Conservation (phyloP, 306 rosid species). For the Ziziphus jujuba region DNA sequence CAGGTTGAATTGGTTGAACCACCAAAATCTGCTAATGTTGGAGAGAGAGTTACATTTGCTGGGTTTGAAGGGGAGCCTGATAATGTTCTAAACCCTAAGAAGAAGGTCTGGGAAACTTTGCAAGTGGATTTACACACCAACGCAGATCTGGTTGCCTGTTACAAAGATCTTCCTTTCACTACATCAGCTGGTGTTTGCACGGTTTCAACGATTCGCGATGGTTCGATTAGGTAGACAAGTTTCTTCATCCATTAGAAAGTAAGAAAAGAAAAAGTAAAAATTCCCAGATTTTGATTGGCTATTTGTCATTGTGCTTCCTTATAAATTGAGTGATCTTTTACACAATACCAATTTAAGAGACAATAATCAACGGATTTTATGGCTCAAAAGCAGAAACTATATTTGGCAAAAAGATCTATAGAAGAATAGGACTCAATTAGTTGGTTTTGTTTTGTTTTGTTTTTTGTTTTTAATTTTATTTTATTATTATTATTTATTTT, state of each 20-base stretch:
- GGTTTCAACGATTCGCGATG: conserved; percentile 58
- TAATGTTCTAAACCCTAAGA: conserved; percentile 79
- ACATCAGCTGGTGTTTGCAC: conserved; percentile 87
- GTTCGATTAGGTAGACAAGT: conserved; percentile 54
- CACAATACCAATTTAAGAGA: background rate
- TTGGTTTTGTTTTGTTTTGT: no score
- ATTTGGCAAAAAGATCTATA: no score
- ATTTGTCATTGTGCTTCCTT: background rate
- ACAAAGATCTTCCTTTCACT: conserved; percentile 67
- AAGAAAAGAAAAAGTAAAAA: background rate
- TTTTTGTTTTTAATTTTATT: no score
- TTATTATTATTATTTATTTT: no score
- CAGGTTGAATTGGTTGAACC: conserved; percentile 93
- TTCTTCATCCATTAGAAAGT: background rate
- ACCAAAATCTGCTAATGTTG: conserved; percentile 62
- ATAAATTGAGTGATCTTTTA: background rate
- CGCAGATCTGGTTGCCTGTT: conserved; percentile 65
- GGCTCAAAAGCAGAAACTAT: background rate
- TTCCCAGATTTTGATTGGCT: background rate
- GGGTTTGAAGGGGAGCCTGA: conserved; percentile 80
- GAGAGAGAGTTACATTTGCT: conserved; percentile 68
- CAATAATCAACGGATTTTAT: background rate
- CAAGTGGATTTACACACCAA: conserved; percentile 70
- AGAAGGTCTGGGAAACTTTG: conserved; percentile 90
- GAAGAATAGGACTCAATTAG: no score